Conservation (phyloP, 2,329 filamentous ascomycete species). For the Pyrenophora teres region DNA sequence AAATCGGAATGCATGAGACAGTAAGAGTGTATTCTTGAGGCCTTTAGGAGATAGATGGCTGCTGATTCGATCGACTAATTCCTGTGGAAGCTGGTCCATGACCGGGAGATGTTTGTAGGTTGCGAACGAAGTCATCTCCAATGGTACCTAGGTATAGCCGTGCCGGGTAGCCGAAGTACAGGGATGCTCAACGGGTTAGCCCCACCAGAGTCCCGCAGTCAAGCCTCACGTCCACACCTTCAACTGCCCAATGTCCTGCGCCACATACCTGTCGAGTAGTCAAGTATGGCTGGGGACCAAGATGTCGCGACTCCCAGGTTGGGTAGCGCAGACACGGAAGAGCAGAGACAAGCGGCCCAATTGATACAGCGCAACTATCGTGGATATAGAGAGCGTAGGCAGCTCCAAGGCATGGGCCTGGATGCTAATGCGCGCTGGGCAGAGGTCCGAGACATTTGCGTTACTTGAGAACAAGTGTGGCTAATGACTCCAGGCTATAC, state of each 20-base stretch:
- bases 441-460: constrained; percentile 57
- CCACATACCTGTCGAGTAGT: constrained; percentile 3
- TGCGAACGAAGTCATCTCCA: too few relatives aligned
- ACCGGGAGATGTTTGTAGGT: too few relatives aligned
- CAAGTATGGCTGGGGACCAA: constrained; percentile 17
- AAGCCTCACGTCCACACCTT: constrained; percentile 12
- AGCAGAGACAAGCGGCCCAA: constrained; percentile 40
- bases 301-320: constrained; percentile 10
- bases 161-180: constrained; percentile 2
- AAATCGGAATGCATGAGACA: constrained; percentile 14
- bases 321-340: constrained; percentile 12
- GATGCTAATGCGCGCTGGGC: constrained; percentile 74
- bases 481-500: constrained; percentile 51
- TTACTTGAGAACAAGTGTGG: neutral
- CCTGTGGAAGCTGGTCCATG: constrained; percentile 19
- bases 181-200: constrained; percentile 7
- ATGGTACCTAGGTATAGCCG: neutral
- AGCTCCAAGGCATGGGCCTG: constrained; percentile 70
- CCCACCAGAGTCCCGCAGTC: constrained; percentile 12
- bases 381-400: constrained; percentile 73
- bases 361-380: constrained; percentile 68
- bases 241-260: constrained; percentile 9
- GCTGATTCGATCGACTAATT: constrained; percentile 24
- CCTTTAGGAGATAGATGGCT: constrained; percentile 12
- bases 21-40: constrained; percentile 18